A percentile compares a stretch with the other conserved stretches of the same genome.
phyloP scores from a whole-genome alignment of 2,329 filamentous ascomycete species.

The Camillea tinctor region DNA sequence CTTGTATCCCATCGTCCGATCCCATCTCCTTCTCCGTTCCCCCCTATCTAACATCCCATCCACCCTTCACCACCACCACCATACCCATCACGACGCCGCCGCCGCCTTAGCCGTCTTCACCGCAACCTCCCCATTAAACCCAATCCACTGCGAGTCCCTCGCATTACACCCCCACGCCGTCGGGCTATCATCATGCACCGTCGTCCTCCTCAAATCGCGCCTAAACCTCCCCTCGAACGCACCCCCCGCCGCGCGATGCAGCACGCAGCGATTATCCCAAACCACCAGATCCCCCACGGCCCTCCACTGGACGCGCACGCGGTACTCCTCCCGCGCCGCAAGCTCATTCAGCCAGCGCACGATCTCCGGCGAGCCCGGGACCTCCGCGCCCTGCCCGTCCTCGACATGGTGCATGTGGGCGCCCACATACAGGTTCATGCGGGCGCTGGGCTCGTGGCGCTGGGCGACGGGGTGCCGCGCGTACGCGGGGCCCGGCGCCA shows the following conservation, averaged over 20 bases:
- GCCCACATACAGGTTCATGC: constrained; percentile 54
- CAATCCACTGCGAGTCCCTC: constrained; percentile 21
- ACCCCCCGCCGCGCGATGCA: constrained; percentile 53
- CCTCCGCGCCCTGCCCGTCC: constrained; percentile 43
- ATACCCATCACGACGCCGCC: not conserved
- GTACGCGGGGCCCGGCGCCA: constrained; percentile 38
- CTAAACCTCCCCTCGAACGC: constrained; percentile 46
- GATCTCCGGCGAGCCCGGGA: constrained; percentile 36
- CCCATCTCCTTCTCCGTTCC: not conserved
- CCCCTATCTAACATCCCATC: not conserved
- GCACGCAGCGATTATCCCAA: constrained; percentile 59
- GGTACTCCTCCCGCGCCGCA: constrained; percentile 46
- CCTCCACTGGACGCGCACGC: constrained; percentile 47
- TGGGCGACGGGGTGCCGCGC: constrained; percentile 52
- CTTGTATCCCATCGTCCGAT: not conserved
- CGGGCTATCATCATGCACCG: constrained; percentile 47
- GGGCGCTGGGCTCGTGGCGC: constrained; percentile 48
- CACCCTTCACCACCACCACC: not conserved
- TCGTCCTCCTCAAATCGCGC: constrained; percentile 56
- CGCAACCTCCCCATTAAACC: constrained; percentile 6
- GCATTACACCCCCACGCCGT: constrained; percentile 40
- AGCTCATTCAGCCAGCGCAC: constrained; percentile 45
- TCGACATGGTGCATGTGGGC: constrained; percentile 54
- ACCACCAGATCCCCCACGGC: constrained; percentile 50
- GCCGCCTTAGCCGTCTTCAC: not conserved